Evolutionary conservation across 1,284 basidiomycete species (phyloP).

Genomic region (Pseudozyma hubeiensis): DNA sequence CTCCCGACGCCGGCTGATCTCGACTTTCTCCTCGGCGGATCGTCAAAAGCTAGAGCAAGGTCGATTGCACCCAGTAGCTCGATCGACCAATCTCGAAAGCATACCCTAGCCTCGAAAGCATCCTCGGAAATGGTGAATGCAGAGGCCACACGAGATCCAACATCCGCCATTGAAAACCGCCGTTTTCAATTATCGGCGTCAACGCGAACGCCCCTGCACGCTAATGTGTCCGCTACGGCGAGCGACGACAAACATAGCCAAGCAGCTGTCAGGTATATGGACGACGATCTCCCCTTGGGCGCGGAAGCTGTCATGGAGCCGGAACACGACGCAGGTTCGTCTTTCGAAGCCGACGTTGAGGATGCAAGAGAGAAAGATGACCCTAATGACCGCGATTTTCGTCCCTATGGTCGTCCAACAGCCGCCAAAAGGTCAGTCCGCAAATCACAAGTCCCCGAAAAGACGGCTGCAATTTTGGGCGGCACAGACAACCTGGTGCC

Average conservation of each 20-base stretch:
- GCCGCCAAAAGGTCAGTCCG: constrained; percentile 6
- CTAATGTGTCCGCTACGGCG: no score
- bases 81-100: not conserved
- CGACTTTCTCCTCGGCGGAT: constrained; percentile 30
- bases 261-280: not conserved
- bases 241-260: not conserved
- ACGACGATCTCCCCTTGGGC: constrained; percentile 27
- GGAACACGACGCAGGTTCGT: constrained; percentile 15
- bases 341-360: constrained; percentile 23
- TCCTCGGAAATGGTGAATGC: no score
- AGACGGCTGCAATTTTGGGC: not conserved
- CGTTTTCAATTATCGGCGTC: no score
- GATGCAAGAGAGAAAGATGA: constrained; percentile 19
- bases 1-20: constrained; percentile 27
- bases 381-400: constrained; percentile 36
- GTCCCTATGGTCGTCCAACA: constrained; percentile 5
- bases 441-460: not conserved
- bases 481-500: not conserved
- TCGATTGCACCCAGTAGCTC: constrained; percentile 8
- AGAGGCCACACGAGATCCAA: no score
- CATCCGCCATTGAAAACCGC: no score
- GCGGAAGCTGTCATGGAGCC: constrained; percentile 35
- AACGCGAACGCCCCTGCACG: no score
- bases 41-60: constrained; percentile 7
- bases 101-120: not conserved